Base-by-base conservation (phyloP, 331 rosid species). In the Prunus yedoensis region DNA sequence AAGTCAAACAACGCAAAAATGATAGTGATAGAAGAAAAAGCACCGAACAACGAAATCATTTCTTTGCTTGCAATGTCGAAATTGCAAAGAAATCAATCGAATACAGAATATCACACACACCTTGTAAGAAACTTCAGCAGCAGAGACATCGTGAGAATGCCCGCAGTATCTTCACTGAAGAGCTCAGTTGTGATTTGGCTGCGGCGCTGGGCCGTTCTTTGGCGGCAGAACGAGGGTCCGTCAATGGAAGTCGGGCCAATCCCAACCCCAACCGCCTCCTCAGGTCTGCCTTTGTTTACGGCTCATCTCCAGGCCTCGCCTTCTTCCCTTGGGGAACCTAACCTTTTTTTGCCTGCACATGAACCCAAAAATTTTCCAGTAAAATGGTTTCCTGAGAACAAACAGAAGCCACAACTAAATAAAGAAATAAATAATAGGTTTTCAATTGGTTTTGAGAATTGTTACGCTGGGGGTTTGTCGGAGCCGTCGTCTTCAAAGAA, bases 241-340 rank as follows among this genome's bases (percentile, higher is more conserved):
- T n/a, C n/a, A n/a, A n/a, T n/a, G n/a, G n/a, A n/a, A n/a, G n/a
- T n/a, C n/a, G n/a, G n/a, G n/a, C n/a, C n/a, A n/a, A n/a, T n/a
- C n/a, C n/a, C n/a, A n/a, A n/a, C n/a, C n/a, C n/a, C n/a, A n/a
- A n/a, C n/a, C n/a, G 70, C 85, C 21, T 65, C 83, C 28, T 71
- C 80, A n/a, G 87, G 74, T 77, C 79, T 85, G 21, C 58, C 79
- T 51, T 65, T 77, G 58, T 2, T 20, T 54, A 75, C 82, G 53
- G 72, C 49, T 83, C 91, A 52, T 71, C 89, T 68, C 75, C 94
- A 4, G 79, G 76, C 72, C 81, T 94, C 81, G 76, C 91, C 80
- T 94, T 91, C 89, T 85, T 94, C 3, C 96, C 87, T 91, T 94
- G 0, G 97, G 97, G 81, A 91, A 94, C 85, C 95, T 78, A 18